These are phyloP conservation scores for Tolypocladium ovalisporum DNA, from an alignment of 2,329 filamentous ascomycete genomes.

Conservation along the genomic window DNA sequence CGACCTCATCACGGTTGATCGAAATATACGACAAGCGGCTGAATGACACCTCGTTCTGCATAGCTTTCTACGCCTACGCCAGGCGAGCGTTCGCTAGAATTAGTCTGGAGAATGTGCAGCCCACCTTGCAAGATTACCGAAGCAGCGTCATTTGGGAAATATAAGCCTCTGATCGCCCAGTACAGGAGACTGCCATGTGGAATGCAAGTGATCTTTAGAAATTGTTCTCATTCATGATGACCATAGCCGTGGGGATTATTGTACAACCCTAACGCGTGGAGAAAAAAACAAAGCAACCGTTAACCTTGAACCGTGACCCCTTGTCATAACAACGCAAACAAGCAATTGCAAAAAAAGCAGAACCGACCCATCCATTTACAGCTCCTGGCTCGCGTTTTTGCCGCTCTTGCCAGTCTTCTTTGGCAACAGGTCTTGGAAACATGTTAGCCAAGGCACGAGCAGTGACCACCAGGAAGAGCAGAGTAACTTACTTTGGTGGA, in stretches of 20 bases:
- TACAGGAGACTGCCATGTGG: not conserved
- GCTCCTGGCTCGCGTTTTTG: slow-evolving; percentile 88
- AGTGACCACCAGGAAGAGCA: not conserved
- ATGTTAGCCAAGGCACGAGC: slow-evolving; percentile 26
- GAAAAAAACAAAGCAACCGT: slow-evolving; percentile 37
- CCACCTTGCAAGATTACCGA: not conserved
- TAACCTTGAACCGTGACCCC: slow-evolving; percentile 70
- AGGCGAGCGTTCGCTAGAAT: not conserved
- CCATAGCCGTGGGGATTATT: slow-evolving; percentile 61
- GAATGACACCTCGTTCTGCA: not conserved
- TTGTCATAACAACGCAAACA: slow-evolving; percentile 72
- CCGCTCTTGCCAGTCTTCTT: slow-evolving; percentile 97
- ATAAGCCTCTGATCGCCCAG: not conserved
- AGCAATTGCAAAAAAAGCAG: slow-evolving; percentile 45
- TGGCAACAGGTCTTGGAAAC: slow-evolving; percentile 71
- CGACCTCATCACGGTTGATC: not conserved
- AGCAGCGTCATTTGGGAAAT: not conserved
- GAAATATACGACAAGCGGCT: not conserved
- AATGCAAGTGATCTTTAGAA: not conserved
- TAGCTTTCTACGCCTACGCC: not conserved
- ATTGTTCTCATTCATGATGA: slow-evolving; percentile 42
- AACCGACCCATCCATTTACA: slow-evolving; percentile 52
- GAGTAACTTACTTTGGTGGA: slow-evolving; percentile 74
- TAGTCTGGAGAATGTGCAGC: not conserved
- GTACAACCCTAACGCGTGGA: slow-evolving; percentile 53